Evolutionary conservation across 345 rosid genomes (phyloP).

Genomic region (Noccaea caerulescens): DNA sequence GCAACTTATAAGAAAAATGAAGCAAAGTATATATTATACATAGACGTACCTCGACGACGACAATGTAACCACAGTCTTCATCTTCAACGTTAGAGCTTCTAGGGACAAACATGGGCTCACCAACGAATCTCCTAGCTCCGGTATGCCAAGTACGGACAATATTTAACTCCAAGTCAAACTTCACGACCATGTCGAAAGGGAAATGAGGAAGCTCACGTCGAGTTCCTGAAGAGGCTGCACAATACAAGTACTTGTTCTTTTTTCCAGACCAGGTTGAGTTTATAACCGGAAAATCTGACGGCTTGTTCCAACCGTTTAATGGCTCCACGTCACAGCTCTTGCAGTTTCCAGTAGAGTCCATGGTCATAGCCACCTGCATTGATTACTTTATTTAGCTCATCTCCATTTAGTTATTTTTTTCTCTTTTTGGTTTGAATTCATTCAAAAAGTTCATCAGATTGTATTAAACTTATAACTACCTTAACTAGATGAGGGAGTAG

Average conservation of each 20-base stretch:
- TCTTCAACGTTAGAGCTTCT: constrained; percentile 40
- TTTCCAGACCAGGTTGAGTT: constrained; percentile 71
- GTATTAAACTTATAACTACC: constrained; percentile 39
- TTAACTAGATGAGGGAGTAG: constrained; percentile 71
- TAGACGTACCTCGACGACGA: constrained; percentile 72
- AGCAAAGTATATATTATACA: background rate
- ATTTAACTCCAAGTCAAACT: constrained; percentile 51
- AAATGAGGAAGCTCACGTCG: constrained; percentile 72
- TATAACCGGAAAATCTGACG: constrained; percentile 76
- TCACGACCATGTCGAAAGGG: constrained; percentile 81
- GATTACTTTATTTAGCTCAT: background rate
- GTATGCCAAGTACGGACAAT: constrained; percentile 60
- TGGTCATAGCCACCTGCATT: constrained; percentile 56
- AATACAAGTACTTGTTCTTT: constrained; percentile 54
- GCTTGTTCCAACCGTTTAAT: constrained; percentile 58
- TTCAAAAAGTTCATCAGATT: background rate
- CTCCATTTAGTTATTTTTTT: no score
- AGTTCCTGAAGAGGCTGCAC: constrained; percentile 70
- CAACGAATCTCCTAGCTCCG: constrained; percentile 68
- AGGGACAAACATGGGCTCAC: constrained; percentile 84
- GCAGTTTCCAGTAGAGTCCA: constrained; percentile 56
- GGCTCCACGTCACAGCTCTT: constrained; percentile 56
- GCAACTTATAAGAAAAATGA: background rate
- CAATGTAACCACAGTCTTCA: constrained; percentile 72
- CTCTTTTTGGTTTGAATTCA: background rate